Percentiles rank a stretch among this genome's conserved stretches.
Conservation (phyloP, 805 yeast genomes). For the Martiniozyma abietophila region DNA sequence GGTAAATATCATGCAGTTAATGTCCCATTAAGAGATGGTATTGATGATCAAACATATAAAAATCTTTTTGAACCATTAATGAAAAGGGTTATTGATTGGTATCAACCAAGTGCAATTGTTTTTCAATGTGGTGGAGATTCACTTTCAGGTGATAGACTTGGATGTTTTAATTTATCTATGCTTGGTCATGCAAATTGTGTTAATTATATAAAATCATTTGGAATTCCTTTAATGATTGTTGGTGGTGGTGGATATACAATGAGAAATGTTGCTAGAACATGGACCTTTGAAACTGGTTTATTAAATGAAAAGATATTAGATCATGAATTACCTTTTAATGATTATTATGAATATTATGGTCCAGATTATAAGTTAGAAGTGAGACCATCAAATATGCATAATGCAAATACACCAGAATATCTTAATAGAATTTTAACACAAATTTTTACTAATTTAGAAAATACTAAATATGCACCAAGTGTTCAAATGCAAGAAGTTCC, state of each 20-base stretch:
- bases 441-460: constrained; percentile 68
- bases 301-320: constrained; percentile 73
- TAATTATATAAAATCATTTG: constrained; percentile 73
- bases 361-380: constrained; percentile 95
- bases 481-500: constrained; percentile 91
- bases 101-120: constrained; percentile 94
- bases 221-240: constrained; percentile 82
- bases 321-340: constrained; percentile 79
- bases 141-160: constrained; percentile 87
- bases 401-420: constrained; percentile 90
- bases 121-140: constrained; percentile 99
- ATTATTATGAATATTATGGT: constrained; percentile 93
- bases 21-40: constrained; percentile 86
- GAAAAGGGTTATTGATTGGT: constrained; percentile 67
- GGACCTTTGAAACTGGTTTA: constrained; percentile 92
- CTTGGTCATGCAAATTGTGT: constrained; percentile 95
- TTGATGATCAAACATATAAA: constrained; percentile 81
- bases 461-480: constrained; percentile 94
- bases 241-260: constrained; percentile 99
- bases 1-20: constrained; percentile 81
- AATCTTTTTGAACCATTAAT: constrained; percentile 87
- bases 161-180: constrained; percentile 91
- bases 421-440: constrained; percentile 74
- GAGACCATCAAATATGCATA: constrained; percentile 91
- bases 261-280: constrained; percentile 89